These are phyloP conservation scores for Fragaria nilgerrensis DNA, from an alignment of 306 rosid genomes.

Conservation along the genomic window DNA sequence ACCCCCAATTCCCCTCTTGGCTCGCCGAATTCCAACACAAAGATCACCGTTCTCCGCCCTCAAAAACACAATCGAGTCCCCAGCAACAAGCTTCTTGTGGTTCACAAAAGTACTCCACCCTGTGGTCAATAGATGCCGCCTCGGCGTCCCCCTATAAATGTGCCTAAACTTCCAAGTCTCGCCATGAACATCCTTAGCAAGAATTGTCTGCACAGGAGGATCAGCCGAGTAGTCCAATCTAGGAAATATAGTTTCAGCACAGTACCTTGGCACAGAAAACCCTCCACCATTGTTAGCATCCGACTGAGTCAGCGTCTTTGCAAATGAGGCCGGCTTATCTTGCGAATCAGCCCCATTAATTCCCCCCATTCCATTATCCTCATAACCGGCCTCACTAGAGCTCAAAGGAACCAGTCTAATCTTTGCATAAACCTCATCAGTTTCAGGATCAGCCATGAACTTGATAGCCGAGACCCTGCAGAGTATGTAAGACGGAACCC, in stretches of 20 bases:
- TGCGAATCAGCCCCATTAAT: constrained; percentile 51
- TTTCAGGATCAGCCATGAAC: constrained; percentile 84
- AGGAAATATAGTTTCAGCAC: constrained; percentile 92
- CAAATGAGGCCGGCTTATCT: constrained; percentile 74
- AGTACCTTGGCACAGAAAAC: constrained; percentile 87
- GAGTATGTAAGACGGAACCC: constrained; percentile 55
- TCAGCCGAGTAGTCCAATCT: constrained; percentile 68
- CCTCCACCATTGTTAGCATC: constrained; percentile 99
- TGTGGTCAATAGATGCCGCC: constrained; percentile 92
- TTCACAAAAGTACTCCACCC: constrained; percentile 98
- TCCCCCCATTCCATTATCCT: constrained; percentile 41
- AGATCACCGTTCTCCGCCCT: constrained; percentile 86
- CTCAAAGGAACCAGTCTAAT: constrained; percentile 54
- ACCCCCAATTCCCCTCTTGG: constrained; percentile 70
- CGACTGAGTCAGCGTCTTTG: constrained; percentile 87
- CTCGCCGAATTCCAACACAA: constrained; percentile 83
- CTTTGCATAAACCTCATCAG: constrained; percentile 80
- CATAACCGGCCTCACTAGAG: constrained; percentile 31
- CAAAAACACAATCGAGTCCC: constrained; percentile 83
- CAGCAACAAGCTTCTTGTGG: constrained; percentile 88
- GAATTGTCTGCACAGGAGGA: constrained; percentile 85
- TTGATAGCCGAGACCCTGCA: constrained; percentile 62
- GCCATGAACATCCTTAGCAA: constrained; percentile 88
- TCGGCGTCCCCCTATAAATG: constrained; percentile 88
- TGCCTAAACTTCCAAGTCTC: constrained; percentile 92